phyloP scores from a whole-genome alignment of 2,329 filamentous ascomycete species.

The Escovopsis weberi region DNA sequence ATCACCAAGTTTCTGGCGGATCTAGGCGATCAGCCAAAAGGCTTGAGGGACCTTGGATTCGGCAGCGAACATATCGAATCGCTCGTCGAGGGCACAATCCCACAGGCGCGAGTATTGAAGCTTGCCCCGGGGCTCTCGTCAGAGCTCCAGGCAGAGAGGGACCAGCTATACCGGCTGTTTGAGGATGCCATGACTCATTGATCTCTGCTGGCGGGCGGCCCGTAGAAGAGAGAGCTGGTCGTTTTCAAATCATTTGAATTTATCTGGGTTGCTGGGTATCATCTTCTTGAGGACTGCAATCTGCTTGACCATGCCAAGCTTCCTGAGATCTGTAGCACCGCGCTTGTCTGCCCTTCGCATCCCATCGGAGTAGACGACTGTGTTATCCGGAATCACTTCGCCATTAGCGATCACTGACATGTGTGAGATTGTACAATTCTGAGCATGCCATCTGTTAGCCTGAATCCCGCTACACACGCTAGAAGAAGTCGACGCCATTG shows the following conservation, averaged over 20 bases:
- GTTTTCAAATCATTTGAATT: conserved; percentile 22
- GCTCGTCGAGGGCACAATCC: conserved; percentile 87
- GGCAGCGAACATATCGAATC: conserved; percentile 57
- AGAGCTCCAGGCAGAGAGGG: conserved; percentile 55
- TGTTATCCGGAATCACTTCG: conserved; percentile 48
- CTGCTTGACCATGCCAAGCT: conserved; percentile 50
- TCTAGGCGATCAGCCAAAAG: conserved; percentile 80
- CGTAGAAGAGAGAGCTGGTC: neutral
- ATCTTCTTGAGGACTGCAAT: conserved; percentile 52
- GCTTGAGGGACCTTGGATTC: conserved; percentile 75
- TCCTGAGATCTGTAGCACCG: conserved; percentile 46
- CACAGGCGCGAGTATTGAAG: conserved; percentile 81
- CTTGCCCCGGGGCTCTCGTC: conserved; percentile 68
- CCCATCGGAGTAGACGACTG: conserved; percentile 55
- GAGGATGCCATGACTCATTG: conserved; percentile 38
- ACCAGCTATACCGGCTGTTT: conserved; percentile 56
- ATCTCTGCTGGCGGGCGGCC: neutral
- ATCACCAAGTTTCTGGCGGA: conserved; percentile 65
- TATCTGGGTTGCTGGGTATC: conserved; percentile 48
- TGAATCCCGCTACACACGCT: neutral
- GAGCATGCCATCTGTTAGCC: conserved; percentile 6
- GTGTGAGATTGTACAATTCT: conserved; percentile 59
- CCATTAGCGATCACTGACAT: conserved; percentile 43
- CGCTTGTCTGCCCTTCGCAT: conserved; percentile 42
- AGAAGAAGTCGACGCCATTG: too few species aligned